These are phyloP conservation scores for Russula vinacea DNA, from an alignment of 768 basidiomycete genomes.

Conservation along the genomic window DNA sequence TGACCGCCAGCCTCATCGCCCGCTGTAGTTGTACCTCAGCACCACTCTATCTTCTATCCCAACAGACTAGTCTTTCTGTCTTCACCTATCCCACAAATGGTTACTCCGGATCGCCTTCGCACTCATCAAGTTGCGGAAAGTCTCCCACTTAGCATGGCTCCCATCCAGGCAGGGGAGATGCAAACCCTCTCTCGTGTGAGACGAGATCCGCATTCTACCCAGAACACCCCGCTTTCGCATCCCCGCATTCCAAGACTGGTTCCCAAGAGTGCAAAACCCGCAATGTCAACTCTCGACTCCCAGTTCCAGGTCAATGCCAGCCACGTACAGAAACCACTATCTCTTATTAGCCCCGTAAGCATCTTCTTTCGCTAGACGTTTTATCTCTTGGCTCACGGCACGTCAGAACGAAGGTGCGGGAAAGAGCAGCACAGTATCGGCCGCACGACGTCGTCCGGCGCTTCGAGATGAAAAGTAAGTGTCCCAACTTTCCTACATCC, in stretches of 20 bases:
- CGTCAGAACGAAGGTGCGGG: neutral
- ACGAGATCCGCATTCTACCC: neutral
- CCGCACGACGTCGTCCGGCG: neutral
- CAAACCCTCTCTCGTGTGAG: neutral
- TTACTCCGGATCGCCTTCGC: neutral
- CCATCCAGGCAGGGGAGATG: neutral
- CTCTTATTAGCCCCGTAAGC: constrained; percentile 8
- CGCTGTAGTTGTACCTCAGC: neutral
- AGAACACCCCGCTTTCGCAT: neutral
- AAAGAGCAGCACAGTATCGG: neutral
- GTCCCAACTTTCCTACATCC: neutral
- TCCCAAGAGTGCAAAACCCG: neutral
- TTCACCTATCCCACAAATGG: constrained; percentile 4
- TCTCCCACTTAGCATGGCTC: neutral
- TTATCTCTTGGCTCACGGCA: neutral
- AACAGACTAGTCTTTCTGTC: constrained; percentile 10
- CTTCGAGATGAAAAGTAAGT: constrained; percentile 7
- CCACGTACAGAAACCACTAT: constrained; percentile 14
- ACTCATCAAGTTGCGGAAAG: neutral
- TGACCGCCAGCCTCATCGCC: neutral
- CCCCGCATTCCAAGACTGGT: constrained; percentile 18
- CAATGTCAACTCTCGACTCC: neutral
- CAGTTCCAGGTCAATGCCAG: constrained; percentile 23
- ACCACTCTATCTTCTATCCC: constrained; percentile 3
- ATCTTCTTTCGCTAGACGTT: neutral